Conservation (phyloP, 352 stramenopile genomes). For the Phytophthora megakarya region DNA sequence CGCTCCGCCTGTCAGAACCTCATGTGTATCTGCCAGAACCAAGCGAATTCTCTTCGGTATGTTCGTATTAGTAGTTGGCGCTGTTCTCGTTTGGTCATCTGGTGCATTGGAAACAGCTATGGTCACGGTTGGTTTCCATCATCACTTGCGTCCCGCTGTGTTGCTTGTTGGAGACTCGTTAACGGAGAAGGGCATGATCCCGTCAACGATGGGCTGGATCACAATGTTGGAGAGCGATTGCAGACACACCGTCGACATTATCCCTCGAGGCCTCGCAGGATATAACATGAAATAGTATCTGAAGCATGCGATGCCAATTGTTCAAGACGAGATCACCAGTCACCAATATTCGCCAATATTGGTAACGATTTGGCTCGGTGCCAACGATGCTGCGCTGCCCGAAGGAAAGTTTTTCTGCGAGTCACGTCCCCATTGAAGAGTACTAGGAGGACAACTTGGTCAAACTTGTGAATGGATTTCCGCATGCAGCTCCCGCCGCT, state of each 20-base stretch:
- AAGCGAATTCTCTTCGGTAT: constrained; percentile 21
- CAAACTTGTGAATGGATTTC: constrained; percentile 30
- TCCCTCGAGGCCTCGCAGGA: constrained; percentile 53
- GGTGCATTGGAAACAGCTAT: constrained; percentile 22
- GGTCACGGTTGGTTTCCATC: background rate
- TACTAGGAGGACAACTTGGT: constrained; percentile 52
- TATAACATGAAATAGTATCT: constrained; percentile 60
- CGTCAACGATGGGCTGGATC: constrained; percentile 45
- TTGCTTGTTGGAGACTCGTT: constrained; percentile 62
- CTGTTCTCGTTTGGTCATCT: constrained; percentile 27
- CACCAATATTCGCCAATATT: constrained; percentile 25
- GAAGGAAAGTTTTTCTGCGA: constrained; percentile 28
- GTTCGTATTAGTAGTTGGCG: constrained; percentile 18
- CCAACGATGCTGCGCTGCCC: constrained; percentile 59
- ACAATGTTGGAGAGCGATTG: constrained; percentile 44
- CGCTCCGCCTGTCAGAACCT: background rate
- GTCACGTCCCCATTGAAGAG: constrained; percentile 48
- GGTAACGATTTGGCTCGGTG: constrained; percentile 59
- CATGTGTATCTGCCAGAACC: constrained; percentile 8
- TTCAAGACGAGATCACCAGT: constrained; percentile 39
- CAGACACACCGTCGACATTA: constrained; percentile 46
- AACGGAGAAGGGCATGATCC: constrained; percentile 47
- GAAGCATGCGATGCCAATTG: constrained; percentile 33
- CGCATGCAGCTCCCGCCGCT: constrained; percentile 17
- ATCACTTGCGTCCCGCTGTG: constrained; percentile 32